Evolutionary conservation across 164 flowering plant species (phyloP), one percentile per base, ranked within the genome.

Genomic region (Chimonanthus salicifolius): DNA sequence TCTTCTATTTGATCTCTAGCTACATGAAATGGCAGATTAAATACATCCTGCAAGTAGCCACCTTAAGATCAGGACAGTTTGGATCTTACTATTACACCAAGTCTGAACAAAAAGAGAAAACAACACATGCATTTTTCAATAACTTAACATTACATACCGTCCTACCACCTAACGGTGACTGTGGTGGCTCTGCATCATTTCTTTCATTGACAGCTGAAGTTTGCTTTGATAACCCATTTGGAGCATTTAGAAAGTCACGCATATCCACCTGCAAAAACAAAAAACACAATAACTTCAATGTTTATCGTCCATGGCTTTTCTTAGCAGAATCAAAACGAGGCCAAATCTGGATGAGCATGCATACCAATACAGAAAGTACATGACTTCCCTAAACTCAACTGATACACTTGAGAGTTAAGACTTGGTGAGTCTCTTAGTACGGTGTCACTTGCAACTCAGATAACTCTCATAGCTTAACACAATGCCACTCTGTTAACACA

Each of bases 1-100:
- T 90, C 98, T 83, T 96, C 98, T 67, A 96, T 96, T 86, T 96
- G 97, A 83, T 89, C 87, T 81, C 98, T 88, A 67, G 90, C 99
- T 94, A 96, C 88, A 85, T 88, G 98, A 69, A 96, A 88, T 43
- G 99, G 99, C 58, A 96, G 85, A 79, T 96, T 95, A 84, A 96
- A 94, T 49, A 96, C 96, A 85, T 96, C 99, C 99, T 96, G 89
- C 73, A 79, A 71, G 13, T 47, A 51, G 73, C 33, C 62, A 54
- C 62, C 67, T 44, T 11, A 11, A 51, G 66, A 74, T 18, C 20
- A 49, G 43, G 10, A 20, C 13, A 45, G 9, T 20, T 45, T 8
- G 16, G 15, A 11, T 62, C 45, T 58, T 7, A 62, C 62, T 8
- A 62, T 46, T 44, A n/a, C 7, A 68, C 13, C 7, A 43, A 67